phyloP scores from a whole-genome alignment of 345 rosid genomes.

The Pugionium cornutum region DNA sequence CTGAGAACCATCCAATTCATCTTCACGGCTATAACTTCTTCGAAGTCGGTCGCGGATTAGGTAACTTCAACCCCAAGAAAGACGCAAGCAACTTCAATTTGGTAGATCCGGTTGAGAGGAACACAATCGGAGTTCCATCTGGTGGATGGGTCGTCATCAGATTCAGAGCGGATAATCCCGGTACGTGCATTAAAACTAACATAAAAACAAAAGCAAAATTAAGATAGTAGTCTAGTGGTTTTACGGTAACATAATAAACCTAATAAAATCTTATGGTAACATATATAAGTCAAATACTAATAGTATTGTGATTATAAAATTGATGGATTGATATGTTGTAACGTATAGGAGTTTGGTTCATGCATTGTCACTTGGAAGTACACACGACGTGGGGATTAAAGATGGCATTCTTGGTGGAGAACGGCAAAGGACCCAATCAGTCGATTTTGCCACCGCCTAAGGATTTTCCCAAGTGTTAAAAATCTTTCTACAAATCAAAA shows the following conservation, averaged over 20 bases:
- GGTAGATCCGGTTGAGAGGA: constrained; percentile 91
- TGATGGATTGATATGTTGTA: constrained; percentile 14
- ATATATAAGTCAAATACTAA: constrained; percentile 4
- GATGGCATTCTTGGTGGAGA: constrained; percentile 96
- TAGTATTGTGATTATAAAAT: not conserved
- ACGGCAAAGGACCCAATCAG: constrained; percentile 82
- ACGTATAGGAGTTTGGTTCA: constrained; percentile 81
- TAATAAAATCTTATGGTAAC: not conserved
- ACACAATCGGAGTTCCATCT: constrained; percentile 84
- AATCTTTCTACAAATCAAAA: constrained; percentile 20
- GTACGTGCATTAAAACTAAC: constrained; percentile 38
- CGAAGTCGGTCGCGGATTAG: constrained; percentile 69
- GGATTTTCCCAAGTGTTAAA: constrained; percentile 84
- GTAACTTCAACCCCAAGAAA: constrained; percentile 63
- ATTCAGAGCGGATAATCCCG: constrained; percentile 91
- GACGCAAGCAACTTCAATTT: constrained; percentile 73
- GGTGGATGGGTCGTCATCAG: constrained; percentile 94
- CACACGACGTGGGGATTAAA: constrained; percentile 99
- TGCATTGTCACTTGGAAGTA: constrained; percentile 67
- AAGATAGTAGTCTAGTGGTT: not conserved
- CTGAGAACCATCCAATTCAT: constrained; percentile 89
- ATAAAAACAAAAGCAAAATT: too few relatives aligned
- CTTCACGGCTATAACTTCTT: constrained; percentile 91
- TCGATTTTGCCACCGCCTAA: constrained; percentile 90
- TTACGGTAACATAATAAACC: too few relatives aligned